Evolutionary conservation across 228 moss, liverwort and hornwort species (phyloP), one percentile per base, ranked within the genome.

Genomic region (Sphagnum fallax): DNA sequence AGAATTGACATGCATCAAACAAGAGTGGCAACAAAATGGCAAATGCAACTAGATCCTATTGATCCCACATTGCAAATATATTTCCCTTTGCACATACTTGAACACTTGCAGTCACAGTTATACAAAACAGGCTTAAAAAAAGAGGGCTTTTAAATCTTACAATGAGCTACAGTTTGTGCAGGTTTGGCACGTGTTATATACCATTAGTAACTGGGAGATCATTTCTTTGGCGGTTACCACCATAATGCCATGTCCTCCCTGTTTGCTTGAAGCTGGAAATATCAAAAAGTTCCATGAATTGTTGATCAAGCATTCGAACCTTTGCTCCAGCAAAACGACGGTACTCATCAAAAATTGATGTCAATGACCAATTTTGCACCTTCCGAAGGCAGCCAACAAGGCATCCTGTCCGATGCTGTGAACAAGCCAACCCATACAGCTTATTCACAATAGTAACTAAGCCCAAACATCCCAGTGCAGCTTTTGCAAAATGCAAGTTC

Each of bases 401-500:
- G 69, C 94, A 94, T 69, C 94, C 94, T 75, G 94, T 94, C 65
- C 94, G 94, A 71, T 94, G 94, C 94, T 94, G 94, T 52, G 10
- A 5, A 65, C 6, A 6, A 65, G 50, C 65, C 1, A 14, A 65
- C 16, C 47, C 49, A 10, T 32, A 32, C 32, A 32, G 32, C 32
- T 32, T 32, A 32, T 32, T 32, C 32, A 32, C 32, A 32, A 32
- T 2, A 32, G 32, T 32, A 32, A 32, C 32, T 3, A 32, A 32
- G 32, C 32, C 32, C 32, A 32, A 32, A 32, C 32, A 32, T 32
- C 32, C 32, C 32, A 32, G 32, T 32, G 59, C 59, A 60, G 11
- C 15, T 11, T 60, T 15, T 60, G 12, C 11, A 60, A 60, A 60
- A 11, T 60, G 59, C 59, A 60, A 60, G 12, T 60, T 1, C 59